Evolutionary conservation across 768 basidiomycete genomes (phyloP), one percentile per base, ranked within the genome.

Genomic region (Russula compacta): DNA sequence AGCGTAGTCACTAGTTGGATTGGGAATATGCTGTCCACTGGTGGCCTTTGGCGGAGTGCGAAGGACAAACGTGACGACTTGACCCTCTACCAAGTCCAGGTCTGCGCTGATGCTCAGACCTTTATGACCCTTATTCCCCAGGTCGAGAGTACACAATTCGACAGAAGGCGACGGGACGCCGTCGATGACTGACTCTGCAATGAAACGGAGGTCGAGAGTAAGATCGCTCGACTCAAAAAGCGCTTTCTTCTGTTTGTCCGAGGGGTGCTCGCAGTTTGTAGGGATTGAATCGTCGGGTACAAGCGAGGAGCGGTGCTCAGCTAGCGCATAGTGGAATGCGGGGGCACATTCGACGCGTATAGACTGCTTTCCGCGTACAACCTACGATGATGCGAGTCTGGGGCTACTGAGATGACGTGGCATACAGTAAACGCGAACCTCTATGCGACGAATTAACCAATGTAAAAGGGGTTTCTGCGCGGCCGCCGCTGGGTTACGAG

Each of bases 311-410:
- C 77, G 81, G 72, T 98, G 95, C 2, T 77, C 52, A 51, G 84
- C 80, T 12, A 88, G 80, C 0, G 92, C 94, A 68, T 99, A 99
- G 72, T 97, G 87, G 83, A 99, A 99, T 0, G 94, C 95, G 0
- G 95, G 95, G 0, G 92, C 92, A 67, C 92, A 94, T 75, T 98
- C 91, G 72, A 98, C 80, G 59, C 83, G 79, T 56, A 95, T 77
- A 0, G 90, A 85, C 36, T 97, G 76, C 7, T 70, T 79, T 0
- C 95, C 95, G 17, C 95, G 87, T 65, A 98, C 83, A 61, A 91
- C 87, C 77, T 88, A 71, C 6, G 64, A 12, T 14, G 12, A 44
- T 35, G 55, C 43, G 39, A 53, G 10, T 46, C n/a, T 40, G 32
- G 7, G 21, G 48, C 9, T 21, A 17, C 6, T 19, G 15, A 15